Evolutionary conservation across 2,329 filamentous ascomycete species (phyloP), one percentile per base, ranked within the genome.

Genomic region (Scytalidium sp.): DNA sequence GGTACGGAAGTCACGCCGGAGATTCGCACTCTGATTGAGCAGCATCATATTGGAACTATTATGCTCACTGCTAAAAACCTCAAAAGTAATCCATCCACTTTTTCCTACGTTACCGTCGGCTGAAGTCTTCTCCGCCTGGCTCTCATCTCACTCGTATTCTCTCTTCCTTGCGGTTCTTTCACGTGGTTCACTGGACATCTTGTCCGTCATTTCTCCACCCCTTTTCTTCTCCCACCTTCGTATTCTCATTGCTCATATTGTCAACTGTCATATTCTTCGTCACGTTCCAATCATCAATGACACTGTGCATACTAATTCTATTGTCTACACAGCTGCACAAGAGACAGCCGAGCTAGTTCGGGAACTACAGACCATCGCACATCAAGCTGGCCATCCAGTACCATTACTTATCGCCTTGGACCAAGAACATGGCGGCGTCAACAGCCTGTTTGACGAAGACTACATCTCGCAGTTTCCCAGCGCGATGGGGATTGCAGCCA

Each of bases 361-460:
- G 64, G 91, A 97, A 64, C 77, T 99, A 41, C 94, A 99, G 70
- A 91, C 85, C 45, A 93, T 96, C 64, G 94, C 94, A 32, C 88
- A 90, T 64, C 81, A 95, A 69, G 87, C 93, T 52, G 93, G 93
- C 19, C 93, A 97, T 68, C 87, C 88, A 3, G 86, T 93, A 2
- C 94, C 94, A 2, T 74, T 99, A 17, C 76, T 95, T 48, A 97
- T 99, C 60, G 92, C 88, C 36, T 75, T 97, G 32, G 94, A 97
- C 65, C 94, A 99, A 67, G 94, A 99, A 68, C 97, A 99, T 82
- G 94, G 94, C 56, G 92, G 93, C 3, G 93, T 97, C 67, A 97
- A 97, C 73, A 96, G 90, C 70, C 79, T 97, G 2, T 97, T 95
- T 63, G 93, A 97, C 67, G 91, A 96, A 60, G 90, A 94, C 63